Evolutionary conservation across 306 rosid genomes (phyloP).

Genomic region (Luffa acutangula): DNA sequence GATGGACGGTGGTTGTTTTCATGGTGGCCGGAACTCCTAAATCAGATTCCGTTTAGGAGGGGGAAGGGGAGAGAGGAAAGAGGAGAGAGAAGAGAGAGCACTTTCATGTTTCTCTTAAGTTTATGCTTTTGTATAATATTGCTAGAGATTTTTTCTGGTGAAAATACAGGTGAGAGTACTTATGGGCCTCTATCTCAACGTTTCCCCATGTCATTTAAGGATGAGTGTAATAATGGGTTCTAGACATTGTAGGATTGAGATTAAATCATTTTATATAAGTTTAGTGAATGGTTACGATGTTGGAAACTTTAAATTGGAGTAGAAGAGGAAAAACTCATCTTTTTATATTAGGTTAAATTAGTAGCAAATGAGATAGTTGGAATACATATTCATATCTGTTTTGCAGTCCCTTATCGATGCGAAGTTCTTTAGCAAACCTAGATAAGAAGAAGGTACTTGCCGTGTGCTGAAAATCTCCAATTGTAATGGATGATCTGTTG

Average conservation of each 20-base stretch:
- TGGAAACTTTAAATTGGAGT: neutral
- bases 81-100: too few species aligned
- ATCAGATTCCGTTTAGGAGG: too few species aligned
- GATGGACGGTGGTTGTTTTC: too few species aligned
- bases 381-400: neutral
- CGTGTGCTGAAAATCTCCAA: neutral
- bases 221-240: neutral
- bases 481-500: neutral
- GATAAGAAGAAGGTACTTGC: neutral
- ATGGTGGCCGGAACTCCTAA: too few species aligned
- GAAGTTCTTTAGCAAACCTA: neutral
- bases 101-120: too few species aligned
- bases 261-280: neutral
- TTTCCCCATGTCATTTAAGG: neutral
- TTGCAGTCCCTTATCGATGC: neutral
- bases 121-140: too few species aligned
- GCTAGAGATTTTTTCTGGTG: neutral
- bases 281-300: neutral
- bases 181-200: neutral
- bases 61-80: too few species aligned
- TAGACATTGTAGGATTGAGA: neutral
- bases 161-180: neutral
- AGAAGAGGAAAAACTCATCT: neutral
- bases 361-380: neutral
- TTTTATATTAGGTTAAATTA: neutral